phyloP scores from a whole-genome alignment of 805 yeast species.

The Lachancea fermentati region DNA sequence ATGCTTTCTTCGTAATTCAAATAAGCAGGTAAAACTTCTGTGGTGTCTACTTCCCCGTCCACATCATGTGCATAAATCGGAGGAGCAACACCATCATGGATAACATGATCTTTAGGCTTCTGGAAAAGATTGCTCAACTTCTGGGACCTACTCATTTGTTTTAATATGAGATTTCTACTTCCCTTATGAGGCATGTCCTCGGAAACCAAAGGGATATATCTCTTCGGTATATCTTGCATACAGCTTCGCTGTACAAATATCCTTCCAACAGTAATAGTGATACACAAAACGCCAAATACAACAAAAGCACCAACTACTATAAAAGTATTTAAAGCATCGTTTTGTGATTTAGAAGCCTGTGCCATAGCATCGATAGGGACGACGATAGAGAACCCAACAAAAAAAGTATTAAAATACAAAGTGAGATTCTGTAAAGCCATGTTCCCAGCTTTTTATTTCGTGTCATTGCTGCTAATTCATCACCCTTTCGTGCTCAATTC shows the following conservation, averaged over 20 bases:
- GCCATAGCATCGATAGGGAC: conserved; percentile 76
- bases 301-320: conserved; percentile 72
- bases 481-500: no score
- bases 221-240: conserved; percentile 71
- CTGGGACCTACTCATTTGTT: conserved; percentile 40
- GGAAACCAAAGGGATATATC: conserved; percentile 61
- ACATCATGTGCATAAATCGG: conserved; percentile 28
- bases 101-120: conserved; percentile 38
- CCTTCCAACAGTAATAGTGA: conserved; percentile 53
- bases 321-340: conserved; percentile 72
- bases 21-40: conserved; percentile 35
- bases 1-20: conserved; percentile 48
- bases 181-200: conserved; percentile 50
- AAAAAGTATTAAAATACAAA: conserved; percentile 34
- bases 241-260: conserved; percentile 51
- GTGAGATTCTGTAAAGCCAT: conserved; percentile 12
- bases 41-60: conserved; percentile 20
- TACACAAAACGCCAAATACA: conserved; percentile 45
- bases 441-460: conserved; percentile 1
- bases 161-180: conserved; percentile 36
- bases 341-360: conserved; percentile 46
- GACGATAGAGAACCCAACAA: conserved; percentile 58
- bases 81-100: conserved; percentile 49
- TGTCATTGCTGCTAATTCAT: neutral
- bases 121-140: conserved; percentile 35